These are phyloP conservation scores for Diaporthe citriasiana DNA, from an alignment of 2,329 filamentous ascomycete genomes.

Conservation along the genomic window DNA sequence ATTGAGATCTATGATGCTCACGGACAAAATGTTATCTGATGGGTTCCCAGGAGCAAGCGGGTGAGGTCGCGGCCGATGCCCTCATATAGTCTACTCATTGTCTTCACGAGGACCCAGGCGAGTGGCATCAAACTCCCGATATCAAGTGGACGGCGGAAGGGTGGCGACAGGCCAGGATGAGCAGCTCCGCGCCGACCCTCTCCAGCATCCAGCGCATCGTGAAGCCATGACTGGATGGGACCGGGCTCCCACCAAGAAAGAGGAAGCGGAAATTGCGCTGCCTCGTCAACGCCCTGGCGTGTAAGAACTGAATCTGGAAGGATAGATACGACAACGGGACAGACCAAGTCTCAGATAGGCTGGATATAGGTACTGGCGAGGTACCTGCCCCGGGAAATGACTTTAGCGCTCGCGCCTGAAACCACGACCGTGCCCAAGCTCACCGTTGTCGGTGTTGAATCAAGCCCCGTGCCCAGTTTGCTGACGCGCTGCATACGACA, in stretches of 20 bases:
- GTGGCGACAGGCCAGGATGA: constrained; percentile 30
- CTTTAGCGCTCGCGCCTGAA: constrained; percentile 31
- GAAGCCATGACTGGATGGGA: constrained; percentile 32
- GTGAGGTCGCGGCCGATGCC: constrained; percentile 6
- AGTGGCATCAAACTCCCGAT: constrained; percentile 32
- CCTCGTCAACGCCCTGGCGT: constrained; percentile 33
- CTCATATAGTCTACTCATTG: constrained; percentile 25
- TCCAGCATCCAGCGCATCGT: constrained; percentile 25
- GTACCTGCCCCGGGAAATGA: constrained; percentile 28
- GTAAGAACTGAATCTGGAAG: constrained; percentile 20
- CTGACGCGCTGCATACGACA: constrained; percentile 30
- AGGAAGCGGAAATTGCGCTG: constrained; percentile 31
- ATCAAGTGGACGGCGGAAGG: constrained; percentile 27
- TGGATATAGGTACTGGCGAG: constrained; percentile 31
- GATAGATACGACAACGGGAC: constrained; percentile 34
- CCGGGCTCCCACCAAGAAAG: constrained; percentile 20
- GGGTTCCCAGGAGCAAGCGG: constrained; percentile 3
- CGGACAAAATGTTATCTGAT: neutral
- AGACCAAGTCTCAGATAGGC: constrained; percentile 15
- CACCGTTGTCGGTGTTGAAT: constrained; percentile 32
- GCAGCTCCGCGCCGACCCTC: constrained; percentile 33
- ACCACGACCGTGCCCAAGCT: constrained; percentile 32
- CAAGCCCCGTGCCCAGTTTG: constrained; percentile 27
- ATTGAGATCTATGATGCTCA: constrained; percentile 5
- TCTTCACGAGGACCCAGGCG: constrained; percentile 29